These are phyloP conservation scores for Rhodotorula sp. DNA, from an alignment of 1,284 basidiomycete genomes.

Conservation along the genomic window DNA sequence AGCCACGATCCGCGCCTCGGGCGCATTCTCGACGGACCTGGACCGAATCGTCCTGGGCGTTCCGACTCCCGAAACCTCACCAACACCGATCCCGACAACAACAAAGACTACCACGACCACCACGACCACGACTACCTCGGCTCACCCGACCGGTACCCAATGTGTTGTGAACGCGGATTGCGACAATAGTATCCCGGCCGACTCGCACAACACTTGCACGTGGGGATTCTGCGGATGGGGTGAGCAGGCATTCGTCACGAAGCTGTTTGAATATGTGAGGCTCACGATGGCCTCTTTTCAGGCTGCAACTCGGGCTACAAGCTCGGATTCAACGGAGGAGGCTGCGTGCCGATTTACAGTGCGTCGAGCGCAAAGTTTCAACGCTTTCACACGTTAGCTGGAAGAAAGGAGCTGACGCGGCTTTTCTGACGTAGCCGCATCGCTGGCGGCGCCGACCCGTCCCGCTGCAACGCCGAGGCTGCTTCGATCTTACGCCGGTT, in stretches of 20 bases:
- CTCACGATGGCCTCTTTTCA: background rate
- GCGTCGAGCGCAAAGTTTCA: background rate
- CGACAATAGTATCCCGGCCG: background rate
- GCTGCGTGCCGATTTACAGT: background rate
- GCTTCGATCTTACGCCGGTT: slow-evolving; percentile 12
- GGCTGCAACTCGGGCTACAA: background rate
- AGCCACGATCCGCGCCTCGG: no score
- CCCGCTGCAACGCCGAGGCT: slow-evolving; percentile 15
- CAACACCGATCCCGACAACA: background rate
- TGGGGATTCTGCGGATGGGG: background rate
- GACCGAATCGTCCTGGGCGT: no score
- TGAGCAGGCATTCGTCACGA: background rate
- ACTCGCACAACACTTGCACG: slow-evolving; percentile 4
- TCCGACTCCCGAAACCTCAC: background rate
- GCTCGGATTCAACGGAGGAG: background rate
- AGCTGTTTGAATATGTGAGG: background rate
- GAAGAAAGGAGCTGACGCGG: no score
- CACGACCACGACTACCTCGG: background rate
- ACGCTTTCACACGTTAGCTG: no score
- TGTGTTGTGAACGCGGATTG: slow-evolving; percentile 2
- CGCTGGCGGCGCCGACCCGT: background rate
- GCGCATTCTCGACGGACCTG: no score
- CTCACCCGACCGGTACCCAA: background rate
- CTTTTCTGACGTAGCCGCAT: background rate
- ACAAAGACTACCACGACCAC: background rate